Evolutionary conservation across 371 early-diverging fungal genomes (phyloP).

Genomic region (Saksenaea oblongispora): DNA sequence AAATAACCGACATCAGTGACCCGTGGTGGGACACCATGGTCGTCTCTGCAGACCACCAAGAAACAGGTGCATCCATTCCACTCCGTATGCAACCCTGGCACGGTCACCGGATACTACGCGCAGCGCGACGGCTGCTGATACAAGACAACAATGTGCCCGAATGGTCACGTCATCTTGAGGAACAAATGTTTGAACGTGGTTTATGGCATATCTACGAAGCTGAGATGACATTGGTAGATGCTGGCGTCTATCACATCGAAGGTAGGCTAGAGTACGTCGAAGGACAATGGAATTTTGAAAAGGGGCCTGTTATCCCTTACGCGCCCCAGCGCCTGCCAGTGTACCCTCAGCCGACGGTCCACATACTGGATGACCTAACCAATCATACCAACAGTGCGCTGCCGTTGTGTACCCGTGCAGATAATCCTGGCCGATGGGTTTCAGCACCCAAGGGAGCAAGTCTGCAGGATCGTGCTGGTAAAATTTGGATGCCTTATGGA

Average conservation of each 20-base stretch:
- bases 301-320: slow-evolving; percentile 41
- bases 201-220: slow-evolving; percentile 51
- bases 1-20: slow-evolving; percentile 12
- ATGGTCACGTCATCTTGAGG: slow-evolving; percentile 22
- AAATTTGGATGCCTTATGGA: slow-evolving; percentile 52
- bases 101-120: slow-evolving; percentile 25
- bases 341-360: not conserved
- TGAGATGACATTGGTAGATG: slow-evolving; percentile 33
- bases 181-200: slow-evolving; percentile 26
- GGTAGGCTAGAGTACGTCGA: slow-evolving; percentile 46
- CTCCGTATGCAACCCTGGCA: slow-evolving; percentile 37
- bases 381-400: slow-evolving; percentile 17
- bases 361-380: not conserved
- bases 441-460: slow-evolving; percentile 12
- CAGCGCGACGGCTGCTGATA: slow-evolving; percentile 12
- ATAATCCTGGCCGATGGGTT: slow-evolving; percentile 53
- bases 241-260: slow-evolving; percentile 33
- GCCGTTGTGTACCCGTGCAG: slow-evolving; percentile 44
- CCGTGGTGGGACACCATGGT: slow-evolving; percentile 48
- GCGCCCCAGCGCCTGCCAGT: slow-evolving; percentile 30
- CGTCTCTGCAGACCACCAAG: slow-evolving; percentile 11
- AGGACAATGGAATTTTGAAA: slow-evolving; percentile 52
- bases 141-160: slow-evolving; percentile 20
- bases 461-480: slow-evolving; percentile 20
- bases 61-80: slow-evolving; percentile 25